Conservation (phyloP, 2,329 filamentous ascomycete species). For the Rhytidhysteron rufulum region DNA sequence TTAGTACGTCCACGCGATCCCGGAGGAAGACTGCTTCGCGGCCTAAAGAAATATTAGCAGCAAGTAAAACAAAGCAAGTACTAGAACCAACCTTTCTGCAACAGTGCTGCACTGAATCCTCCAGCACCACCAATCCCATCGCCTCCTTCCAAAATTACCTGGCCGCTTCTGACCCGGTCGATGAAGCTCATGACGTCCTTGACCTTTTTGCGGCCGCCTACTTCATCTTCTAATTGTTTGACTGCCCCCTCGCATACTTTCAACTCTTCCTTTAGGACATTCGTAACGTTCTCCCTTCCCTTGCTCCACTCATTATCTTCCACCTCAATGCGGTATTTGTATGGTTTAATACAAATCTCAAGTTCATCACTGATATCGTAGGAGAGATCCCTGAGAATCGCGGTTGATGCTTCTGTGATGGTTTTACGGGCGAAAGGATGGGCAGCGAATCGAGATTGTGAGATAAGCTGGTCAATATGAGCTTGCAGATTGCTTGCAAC, state of each 20-base stretch:
- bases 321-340: constrained; percentile 96
- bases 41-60: constrained; percentile 49
- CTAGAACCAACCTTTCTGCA: constrained; percentile 66
- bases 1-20: constrained; percentile 84
- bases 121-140: constrained; percentile 82
- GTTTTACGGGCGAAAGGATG: constrained; percentile 90
- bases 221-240: constrained; percentile 67
- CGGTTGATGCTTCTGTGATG: constrained; percentile 86
- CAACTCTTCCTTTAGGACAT: constrained; percentile 82
- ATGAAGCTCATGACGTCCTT: constrained; percentile 88
- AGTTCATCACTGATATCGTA: constrained; percentile 98
- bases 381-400: constrained; percentile 87
- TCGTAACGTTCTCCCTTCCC: constrained; percentile 76
- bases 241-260: constrained; percentile 76
- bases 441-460: constrained; percentile 76
- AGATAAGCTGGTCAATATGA: constrained; percentile 75
- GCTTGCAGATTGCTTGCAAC: constrained; percentile 83
- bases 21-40: constrained; percentile 92
- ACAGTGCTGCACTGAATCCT: constrained; percentile 82
- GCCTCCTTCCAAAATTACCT: constrained; percentile 72
- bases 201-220: constrained; percentile 80
- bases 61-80: neutral
- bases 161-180: constrained; percentile 82
- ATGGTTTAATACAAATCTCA: constrained; percentile 98
- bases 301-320: constrained; percentile 85